Percentiles rank a stretch among this genome's conserved stretches.
Evolutionary conservation across 2,329 filamentous ascomycete genomes (phyloP).

Genomic region (Sporothrix pallida): DNA sequence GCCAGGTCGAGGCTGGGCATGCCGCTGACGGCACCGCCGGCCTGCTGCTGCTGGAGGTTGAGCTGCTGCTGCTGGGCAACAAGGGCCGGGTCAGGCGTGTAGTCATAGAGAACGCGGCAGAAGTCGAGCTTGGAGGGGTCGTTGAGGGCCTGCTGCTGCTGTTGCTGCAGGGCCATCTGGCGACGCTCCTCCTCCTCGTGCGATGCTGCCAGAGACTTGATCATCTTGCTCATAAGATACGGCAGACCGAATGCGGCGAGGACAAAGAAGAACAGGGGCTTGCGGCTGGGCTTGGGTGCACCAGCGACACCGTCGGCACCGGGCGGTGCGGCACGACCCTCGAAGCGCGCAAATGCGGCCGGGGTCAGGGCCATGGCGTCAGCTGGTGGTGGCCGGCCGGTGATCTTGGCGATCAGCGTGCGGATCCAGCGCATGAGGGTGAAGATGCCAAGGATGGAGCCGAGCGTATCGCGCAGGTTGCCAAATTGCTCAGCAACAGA

Average conservation of each 20-base stretch:
- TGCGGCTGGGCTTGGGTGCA: conserved; percentile 80
- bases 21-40: conserved; percentile 37
- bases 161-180: conserved; percentile 57
- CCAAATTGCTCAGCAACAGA: conserved; percentile 97
- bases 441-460: conserved; percentile 93
- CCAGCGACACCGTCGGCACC: conserved; percentile 60
- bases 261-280: conserved; percentile 95
- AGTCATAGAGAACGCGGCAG: conserved; percentile 93
- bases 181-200: conserved; percentile 82
- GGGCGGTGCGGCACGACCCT: conserved; percentile 64
- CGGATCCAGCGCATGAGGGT: conserved; percentile 94
- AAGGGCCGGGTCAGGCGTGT: conserved; percentile 65
- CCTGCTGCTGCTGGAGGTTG: conserved; percentile 21
- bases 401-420: conserved; percentile 88
- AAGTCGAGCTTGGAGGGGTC: conserved; percentile 95
- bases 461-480: conserved; percentile 88
- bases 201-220: conserved; percentile 78
- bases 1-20: conserved; percentile 80
- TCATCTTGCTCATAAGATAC: conserved; percentile 96
- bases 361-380: conserved; percentile 87
- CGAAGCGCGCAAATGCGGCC: conserved; percentile 87
- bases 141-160: conserved; percentile 61
- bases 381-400: conserved; percentile 86
- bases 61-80: conserved; percentile 30
- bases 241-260: conserved; percentile 93